These are phyloP conservation scores for Solanum sparsipilum DNA, from an alignment of 257 asterid genomes.

Conservation along the genomic window DNA sequence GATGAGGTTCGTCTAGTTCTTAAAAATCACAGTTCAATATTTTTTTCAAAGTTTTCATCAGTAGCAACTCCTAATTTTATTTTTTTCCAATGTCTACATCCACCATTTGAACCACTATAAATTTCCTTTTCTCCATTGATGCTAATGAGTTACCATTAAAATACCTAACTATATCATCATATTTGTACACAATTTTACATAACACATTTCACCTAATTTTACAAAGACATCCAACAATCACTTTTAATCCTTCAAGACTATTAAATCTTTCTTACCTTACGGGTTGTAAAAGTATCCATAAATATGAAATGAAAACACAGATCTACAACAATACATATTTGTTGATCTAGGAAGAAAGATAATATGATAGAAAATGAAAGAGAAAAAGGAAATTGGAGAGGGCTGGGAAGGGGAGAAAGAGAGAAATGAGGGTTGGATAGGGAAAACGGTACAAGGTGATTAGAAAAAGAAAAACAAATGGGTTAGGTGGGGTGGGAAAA, in stretches of 20 bases:
- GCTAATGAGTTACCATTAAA: neutral
- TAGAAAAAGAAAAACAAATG: too few relatives aligned
- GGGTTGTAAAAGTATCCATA: neutral
- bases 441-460: too few relatives aligned
- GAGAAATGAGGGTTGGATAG: neutral
- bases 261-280: neutral
- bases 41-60: neutral
- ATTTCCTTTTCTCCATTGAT: neutral
- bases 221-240: neutral
- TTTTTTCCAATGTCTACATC: neutral
- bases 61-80: too few relatives aligned
- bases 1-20: neutral
- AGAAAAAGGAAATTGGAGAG: neutral
- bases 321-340: neutral
- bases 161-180: neutral
- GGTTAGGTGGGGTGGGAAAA: neutral
- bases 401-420: neutral
- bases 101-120: neutral
- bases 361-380: neutral
- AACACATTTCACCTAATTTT: neutral
- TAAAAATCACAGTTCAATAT: too few relatives aligned
- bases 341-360: neutral
- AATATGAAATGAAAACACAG: neutral
- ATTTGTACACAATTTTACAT: too few relatives aligned
- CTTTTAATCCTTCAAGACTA: neutral